Percentiles rank a stretch among this genome's conserved stretches.
Conservation (phyloP, 768 basidiomycete species). For the Tremella fuciformis region DNA sequence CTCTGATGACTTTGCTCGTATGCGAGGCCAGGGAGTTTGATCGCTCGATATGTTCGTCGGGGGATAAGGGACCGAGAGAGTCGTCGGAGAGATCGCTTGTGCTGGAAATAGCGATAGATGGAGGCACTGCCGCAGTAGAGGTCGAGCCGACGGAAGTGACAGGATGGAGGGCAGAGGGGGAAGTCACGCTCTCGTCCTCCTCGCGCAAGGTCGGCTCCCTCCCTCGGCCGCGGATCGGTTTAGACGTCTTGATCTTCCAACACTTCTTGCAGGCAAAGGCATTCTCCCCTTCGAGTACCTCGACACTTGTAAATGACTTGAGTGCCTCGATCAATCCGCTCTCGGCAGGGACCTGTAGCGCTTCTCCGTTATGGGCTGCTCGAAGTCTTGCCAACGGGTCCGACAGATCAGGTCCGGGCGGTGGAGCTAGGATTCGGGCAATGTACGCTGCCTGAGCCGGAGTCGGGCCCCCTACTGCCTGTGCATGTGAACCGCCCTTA, state of each 20-base stretch:
- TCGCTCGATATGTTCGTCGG: constrained; percentile 6
- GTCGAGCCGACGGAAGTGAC: constrained; percentile 27
- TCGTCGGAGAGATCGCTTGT: constrained; percentile 1
- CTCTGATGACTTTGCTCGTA: constrained; percentile 13
- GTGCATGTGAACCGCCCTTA: too few relatives aligned
- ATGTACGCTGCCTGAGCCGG: constrained; percentile 53
- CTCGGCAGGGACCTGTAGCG: constrained; percentile 15
- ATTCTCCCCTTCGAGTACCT: constrained; percentile 88
- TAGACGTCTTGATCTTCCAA: constrained; percentile 68
- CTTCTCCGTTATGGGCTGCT: constrained; percentile 32
- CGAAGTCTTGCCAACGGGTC: constrained; percentile 45
- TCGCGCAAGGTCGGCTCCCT: constrained; percentile 42
- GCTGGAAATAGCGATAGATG: constrained; percentile 21
- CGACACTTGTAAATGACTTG: constrained; percentile 85
- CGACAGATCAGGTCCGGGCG: constrained; percentile 15
- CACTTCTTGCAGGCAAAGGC: constrained; percentile 88
- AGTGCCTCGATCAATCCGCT: constrained; percentile 63
- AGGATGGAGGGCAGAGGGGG: background rate
- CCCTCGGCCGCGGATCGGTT: constrained; percentile 51
- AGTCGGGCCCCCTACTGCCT: constrained; percentile 30
- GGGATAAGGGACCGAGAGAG: background rate
- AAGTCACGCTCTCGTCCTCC: constrained; percentile 43
- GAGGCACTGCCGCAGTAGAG: constrained; percentile 6
- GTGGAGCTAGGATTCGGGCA: constrained; percentile 44
- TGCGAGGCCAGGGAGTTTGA: constrained; percentile 14